These are phyloP conservation scores for Umbelopsis ramanniana DNA, from an alignment of 192 early-diverging fungal species.

Conservation along the genomic window DNA sequence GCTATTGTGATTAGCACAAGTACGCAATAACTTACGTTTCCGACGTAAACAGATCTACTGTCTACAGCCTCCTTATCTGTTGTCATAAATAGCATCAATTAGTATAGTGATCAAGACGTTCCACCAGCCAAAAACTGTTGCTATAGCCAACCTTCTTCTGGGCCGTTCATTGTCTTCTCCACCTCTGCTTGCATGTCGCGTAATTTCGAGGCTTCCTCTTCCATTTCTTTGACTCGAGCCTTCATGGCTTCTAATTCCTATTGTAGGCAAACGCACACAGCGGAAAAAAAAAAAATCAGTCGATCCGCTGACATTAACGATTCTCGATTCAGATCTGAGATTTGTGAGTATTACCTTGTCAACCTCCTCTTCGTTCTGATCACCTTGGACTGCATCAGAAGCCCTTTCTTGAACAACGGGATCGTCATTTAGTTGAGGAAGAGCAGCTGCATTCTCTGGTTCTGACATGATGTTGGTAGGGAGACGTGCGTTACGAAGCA, in stretches of 20 bases:
- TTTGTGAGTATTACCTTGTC: not conserved
- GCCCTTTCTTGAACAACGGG: slow-evolving; percentile 11
- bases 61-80: slow-evolving; percentile 79
- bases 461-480: slow-evolving; percentile 8
- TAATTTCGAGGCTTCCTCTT: slow-evolving; percentile 82
- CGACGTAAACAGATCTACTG: slow-evolving; percentile 89
- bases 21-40: slow-evolving; percentile 66
- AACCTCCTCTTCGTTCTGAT: not conserved
- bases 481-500: not conserved
- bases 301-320: not conserved
- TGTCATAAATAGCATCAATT: not conserved
- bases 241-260: slow-evolving; percentile 86
- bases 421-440: slow-evolving; percentile 9
- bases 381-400: not conserved
- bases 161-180: slow-evolving; percentile 70
- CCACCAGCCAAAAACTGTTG: not conserved
- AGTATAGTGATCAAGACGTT: not conserved
- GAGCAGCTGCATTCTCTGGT: slow-evolving; percentile 19
- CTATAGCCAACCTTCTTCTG: slow-evolving; percentile 50
- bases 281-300: not conserved
- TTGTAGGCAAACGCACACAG: not conserved
- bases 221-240: slow-evolving; percentile 77
- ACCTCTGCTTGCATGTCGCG: slow-evolving; percentile 76
- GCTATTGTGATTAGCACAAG: not conserved
- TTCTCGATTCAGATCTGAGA: slow-evolving; percentile 5